Percentiles rank a stretch among this genome's conserved stretches.
Evolutionary conservation across 2,329 filamentous ascomycete species (phyloP).

Genomic region (Trichophyton mentagrophytes): DNA sequence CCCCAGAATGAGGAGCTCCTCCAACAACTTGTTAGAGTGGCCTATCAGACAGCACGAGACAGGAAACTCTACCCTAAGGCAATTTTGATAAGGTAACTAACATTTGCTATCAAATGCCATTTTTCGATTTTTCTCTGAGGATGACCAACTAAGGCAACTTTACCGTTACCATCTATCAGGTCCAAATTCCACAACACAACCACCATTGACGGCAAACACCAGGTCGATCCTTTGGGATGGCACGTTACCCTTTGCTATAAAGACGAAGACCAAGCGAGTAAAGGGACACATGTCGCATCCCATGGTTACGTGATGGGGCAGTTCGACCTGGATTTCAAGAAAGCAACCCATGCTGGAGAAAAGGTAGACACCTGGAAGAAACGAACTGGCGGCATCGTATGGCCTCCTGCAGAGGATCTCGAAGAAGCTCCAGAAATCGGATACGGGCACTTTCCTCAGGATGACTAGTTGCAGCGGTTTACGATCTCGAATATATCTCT

Average conservation of each 20-base stretch:
- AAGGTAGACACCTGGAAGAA: neutral
- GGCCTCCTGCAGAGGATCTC: neutral
- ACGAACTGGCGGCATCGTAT: neutral
- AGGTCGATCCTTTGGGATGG: conserved; percentile 14
- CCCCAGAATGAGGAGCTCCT: too few species aligned
- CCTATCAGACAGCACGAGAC: too few species aligned
- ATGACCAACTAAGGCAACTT: too few species aligned
- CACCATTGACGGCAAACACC: conserved; percentile 1
- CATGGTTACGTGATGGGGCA: conserved; percentile 10
- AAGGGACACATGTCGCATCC: conserved; percentile 15
- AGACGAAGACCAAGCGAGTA: conserved; percentile 13
- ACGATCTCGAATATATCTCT: too few species aligned
- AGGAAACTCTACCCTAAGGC: too few species aligned
- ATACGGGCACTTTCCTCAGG: neutral
- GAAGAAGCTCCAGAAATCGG: neutral
- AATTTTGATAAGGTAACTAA: too few species aligned
- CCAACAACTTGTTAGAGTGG: too few species aligned
- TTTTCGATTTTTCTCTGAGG: too few species aligned
- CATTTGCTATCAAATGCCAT: too few species aligned
- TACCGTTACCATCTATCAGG: too few species aligned
- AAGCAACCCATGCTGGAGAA: neutral
- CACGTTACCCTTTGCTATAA: conserved; percentile 16
- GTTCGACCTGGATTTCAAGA: neutral
- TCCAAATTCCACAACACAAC: too few species aligned
- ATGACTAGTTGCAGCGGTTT: too few species aligned